These are phyloP conservation scores for Domatiomyces globalis DNA, from an alignment of 2,329 filamentous ascomycete genomes.

Conservation along the genomic window DNA sequence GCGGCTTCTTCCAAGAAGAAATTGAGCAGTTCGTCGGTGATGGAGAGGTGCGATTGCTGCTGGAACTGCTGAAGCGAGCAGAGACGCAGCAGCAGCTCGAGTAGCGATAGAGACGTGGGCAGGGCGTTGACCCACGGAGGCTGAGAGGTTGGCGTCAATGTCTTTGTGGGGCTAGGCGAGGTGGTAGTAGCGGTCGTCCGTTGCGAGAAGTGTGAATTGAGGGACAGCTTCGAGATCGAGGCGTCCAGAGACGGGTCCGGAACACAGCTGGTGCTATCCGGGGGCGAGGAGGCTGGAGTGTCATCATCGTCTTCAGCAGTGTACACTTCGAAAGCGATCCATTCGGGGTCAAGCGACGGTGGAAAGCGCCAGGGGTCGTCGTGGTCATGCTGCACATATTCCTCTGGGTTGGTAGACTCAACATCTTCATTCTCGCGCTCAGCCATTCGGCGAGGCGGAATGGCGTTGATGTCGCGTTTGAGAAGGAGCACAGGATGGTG, in stretches of 20 bases:
- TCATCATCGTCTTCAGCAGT: constrained; percentile 32
- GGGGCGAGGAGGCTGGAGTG: constrained; percentile 10
- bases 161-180: constrained; percentile 3
- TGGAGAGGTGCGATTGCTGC: constrained; percentile 75
- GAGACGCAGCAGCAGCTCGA: constrained; percentile 78
- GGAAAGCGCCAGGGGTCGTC: constrained; percentile 48
- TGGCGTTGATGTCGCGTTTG: constrained; percentile 54
- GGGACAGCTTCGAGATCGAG: constrained; percentile 32
- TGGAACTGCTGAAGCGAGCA: constrained; percentile 83
- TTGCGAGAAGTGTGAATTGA: constrained; percentile 21
- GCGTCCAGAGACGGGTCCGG: constrained; percentile 27
- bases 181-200: constrained; percentile 14
- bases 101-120: constrained; percentile 58
- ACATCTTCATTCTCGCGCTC: constrained; percentile 27
- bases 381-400: constrained; percentile 2
- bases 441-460: constrained; percentile 47
- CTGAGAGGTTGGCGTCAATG: constrained; percentile 32
- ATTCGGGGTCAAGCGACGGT: constrained; percentile 67
- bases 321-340: constrained; percentile 82
- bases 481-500: constrained; percentile 62
- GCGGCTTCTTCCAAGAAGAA: constrained; percentile 67
- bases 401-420: constrained; percentile 1
- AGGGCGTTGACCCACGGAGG: constrained; percentile 37
- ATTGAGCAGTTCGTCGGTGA: constrained; percentile 74
- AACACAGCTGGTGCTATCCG: constrained; percentile 6